Base-by-base conservation (phyloP, 1,284 basidiomycete genomes). In the Ceratobasidium sp. region DNA sequence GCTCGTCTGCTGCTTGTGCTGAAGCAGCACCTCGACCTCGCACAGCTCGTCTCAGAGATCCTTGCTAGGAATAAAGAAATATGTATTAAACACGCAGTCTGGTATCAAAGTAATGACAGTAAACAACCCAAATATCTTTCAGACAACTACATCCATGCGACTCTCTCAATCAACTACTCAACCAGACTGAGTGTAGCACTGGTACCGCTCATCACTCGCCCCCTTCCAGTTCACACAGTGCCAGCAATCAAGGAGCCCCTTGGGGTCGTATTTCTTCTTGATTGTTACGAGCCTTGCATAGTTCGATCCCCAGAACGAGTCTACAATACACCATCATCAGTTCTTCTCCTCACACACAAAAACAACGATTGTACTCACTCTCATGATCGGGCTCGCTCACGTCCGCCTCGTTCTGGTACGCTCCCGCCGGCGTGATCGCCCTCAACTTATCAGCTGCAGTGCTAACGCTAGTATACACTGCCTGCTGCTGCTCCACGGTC, bases 231-330 rank as follows among this genome's bases (percentile, higher is more conserved):
- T 62, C 15, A 62, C 66, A 27, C 66, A 69, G 53, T 69, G 66
- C 66, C 66, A 69, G 66, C 66, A 69, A 57, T 69, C 66, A 7
- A 69, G 24, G 19, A 69, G 36, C 41, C 66, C 66, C 44, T 76
- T 71, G 7, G 76, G 76, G 59, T 76, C 76, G 33, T 75, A 76
- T 44, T 75, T 76, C 47, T 54, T 50, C 66, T 76, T 76, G 57
- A 76, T 65, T 47, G 73, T 27, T 44, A 69, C 71, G n/a, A 76
- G 31, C 22, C 76, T 45, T 1, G 73, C 44, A 36, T 76, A 76
- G 44, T 76, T 76, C 15, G 53, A 48, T 14, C 76, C 76, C 67
- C 67, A 76, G 51, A 75, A 47, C 24, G 66, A 44, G 27, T 69
- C 66, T 69, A 29, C 50, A 29, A 33, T 7, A 54, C 19, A 31